Evolutionary conservation across 352 stramenopile species (phyloP), one percentile per base, ranked within the genome.

Genomic region (Thraustochytrium sp.): DNA sequence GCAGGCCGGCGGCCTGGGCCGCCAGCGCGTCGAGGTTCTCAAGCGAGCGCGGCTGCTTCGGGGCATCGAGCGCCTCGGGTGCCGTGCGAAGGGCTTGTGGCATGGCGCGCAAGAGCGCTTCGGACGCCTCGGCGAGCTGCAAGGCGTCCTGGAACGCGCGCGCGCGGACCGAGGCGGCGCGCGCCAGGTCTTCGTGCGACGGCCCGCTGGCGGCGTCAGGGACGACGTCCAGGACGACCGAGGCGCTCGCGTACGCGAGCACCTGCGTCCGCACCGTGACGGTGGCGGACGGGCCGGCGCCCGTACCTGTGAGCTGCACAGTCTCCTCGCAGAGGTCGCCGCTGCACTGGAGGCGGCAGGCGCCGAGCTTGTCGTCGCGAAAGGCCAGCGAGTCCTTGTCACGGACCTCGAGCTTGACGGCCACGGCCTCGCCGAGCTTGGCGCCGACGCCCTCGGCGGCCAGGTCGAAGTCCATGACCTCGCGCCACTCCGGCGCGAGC

Each of bases 321-420:
- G 40, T 72, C n/a, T 72, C 59, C 29, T 82, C 34, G 5, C 18
- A 21, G 13, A 73, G 53, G 29, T 82, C 53, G 3, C 4, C 21
- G 5, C 49, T 23, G 40, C 51, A 65, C 5, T 48, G 21, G 21
- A 55, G 3, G 9, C 8, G 4, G 42, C 51, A 73, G 1, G 29
- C 5, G 23, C 74, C 74, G 2, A 82, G 53, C 16, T 13, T 8
- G 34, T 65, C 56, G 55, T 82, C 74, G 5, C 26, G 31, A 26
- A 82, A 54, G 4, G 74, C 26, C 3, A 82, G 18, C 16, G 31
- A 37, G 56, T 82, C 74, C 26, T 72, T 72, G 40, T 72, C 59
- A 16, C 74, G 74, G 42, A 68, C 74, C 51, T 56, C n/a, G 5
- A 82, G 31, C 26, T 48, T 31, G 23, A 73, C 26, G 8, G 4